A percentile compares a stretch with the other conserved stretches of the same genome.
phyloP scores from a whole-genome alignment of 2,329 filamentous ascomycete genomes.

The Calonectria hawksworthii region DNA sequence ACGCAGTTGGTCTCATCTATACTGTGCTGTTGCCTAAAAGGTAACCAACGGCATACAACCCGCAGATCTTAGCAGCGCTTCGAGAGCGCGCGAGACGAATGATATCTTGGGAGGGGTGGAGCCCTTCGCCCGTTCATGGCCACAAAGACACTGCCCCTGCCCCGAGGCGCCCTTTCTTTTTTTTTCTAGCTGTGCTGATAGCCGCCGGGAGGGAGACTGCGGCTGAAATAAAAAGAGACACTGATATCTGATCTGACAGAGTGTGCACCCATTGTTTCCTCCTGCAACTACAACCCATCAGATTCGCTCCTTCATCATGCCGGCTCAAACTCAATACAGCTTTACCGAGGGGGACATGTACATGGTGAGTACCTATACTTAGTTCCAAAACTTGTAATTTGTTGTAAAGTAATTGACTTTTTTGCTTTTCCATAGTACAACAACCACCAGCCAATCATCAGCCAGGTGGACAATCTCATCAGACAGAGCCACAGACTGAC shows the following conservation, averaged over 20 bases:
- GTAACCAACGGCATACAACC: neutral
- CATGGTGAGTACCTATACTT: neutral
- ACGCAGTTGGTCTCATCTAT: neutral
- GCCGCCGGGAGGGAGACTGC: neutral
- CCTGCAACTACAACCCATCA: neutral
- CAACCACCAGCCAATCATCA: neutral
- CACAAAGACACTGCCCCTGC: no score
- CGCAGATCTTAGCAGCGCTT: neutral
- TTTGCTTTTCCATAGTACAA: neutral
- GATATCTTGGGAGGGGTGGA: neutral
- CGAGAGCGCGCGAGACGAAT: neutral
- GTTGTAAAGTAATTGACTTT: no score
- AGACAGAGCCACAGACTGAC: neutral
- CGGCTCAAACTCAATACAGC: neutral
- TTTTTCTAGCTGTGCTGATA: neutral
- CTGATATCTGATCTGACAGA: neutral
- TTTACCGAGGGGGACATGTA: neutral
- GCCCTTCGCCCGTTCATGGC: neutral
- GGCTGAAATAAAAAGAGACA: conserved; percentile 5
- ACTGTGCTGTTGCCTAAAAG: neutral
- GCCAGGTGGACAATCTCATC: neutral
- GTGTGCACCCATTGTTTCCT: neutral
- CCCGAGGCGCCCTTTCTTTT: neutral
- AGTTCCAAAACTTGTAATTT: no score
- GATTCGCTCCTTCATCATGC: neutral